Base-by-base conservation (phyloP, 78 protist species). In the Planoprotostelium fungivorum region DNA sequence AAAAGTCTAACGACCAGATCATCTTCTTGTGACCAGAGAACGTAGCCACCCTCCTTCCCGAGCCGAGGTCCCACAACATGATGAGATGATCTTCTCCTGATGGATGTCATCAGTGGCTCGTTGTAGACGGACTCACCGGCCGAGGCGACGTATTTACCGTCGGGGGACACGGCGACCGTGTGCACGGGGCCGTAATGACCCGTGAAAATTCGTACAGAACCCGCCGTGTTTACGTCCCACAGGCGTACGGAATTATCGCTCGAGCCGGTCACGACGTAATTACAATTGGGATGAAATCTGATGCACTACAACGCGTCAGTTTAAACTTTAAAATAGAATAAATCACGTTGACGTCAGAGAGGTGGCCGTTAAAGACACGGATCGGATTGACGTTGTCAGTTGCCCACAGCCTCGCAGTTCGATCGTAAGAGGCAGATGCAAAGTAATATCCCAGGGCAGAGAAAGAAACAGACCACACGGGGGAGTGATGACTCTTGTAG, bases 361-460 rank as follows among this genome's bases (percentile, higher is more conserved):
- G 51, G 84, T 98, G 99, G 31, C 99, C 99, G 5, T 93, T 93
- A 35, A 96, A 96, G 1, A 96, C 39, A 34, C 99, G 88, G 37
- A 96, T 31, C 36, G 99, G 98, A 29, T 31, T 28, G 0, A 88
- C 29, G n/a, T 85, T n/a, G 36, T 97, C 94, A 28, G 97, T 94
- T 23, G 93, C 28, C 98, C 98, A 97, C n/a, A 98, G 88, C 28
- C 99, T 63, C 23, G 99, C 99, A 0, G 99, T 98, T 86, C 92
- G 83, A 83, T 98, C 99, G 37, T 90, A 93, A 1, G 96, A 90
- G 1, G 96, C 99, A 0, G 97, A 90, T 9, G 97, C 99, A 87
- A 97, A 98, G 93, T 98, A 97, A 88, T 86, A 90, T 0, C 96
- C 96, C 38, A 94, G 85, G 35, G 98, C 96, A 10, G 94, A 83